phyloP scores from a whole-genome alignment of 2,329 filamentous ascomycete species.

The Metarhizium robertsii region DNA sequence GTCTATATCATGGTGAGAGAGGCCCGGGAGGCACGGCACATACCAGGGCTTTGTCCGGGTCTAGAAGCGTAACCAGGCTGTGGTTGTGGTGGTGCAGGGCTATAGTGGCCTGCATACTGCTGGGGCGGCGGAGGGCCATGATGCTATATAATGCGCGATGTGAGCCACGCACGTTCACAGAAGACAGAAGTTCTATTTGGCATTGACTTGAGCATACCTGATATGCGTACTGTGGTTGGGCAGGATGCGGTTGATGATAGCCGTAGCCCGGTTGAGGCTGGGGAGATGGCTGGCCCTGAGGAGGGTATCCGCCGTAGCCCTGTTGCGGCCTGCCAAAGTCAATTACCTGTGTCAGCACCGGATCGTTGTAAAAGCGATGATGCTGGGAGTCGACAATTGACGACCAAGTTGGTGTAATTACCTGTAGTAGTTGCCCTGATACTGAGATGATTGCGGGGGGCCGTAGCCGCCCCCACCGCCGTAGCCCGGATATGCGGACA shows the following conservation, averaged over 20 bases:
- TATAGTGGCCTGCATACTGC: conserved; percentile 21
- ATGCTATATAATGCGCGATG: conserved; percentile 5
- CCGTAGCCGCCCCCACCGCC: background rate
- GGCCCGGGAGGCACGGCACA: background rate
- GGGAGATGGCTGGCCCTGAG: conserved; percentile 35
- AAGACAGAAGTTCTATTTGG: background rate
- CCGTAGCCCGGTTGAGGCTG: conserved; percentile 41
- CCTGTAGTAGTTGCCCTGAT: conserved; percentile 22
- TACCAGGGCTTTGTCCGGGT: conserved; percentile 32
- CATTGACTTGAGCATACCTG: conserved; percentile 13
- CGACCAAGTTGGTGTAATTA: background rate
- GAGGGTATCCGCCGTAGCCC: conserved; percentile 30
- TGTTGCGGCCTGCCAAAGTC: conserved; percentile 6
- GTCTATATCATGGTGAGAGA: background rate
- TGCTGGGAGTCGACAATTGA: background rate
- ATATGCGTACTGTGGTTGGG: conserved; percentile 31
- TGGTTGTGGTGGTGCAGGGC: conserved; percentile 26
- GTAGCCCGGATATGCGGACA: conserved; percentile 57
- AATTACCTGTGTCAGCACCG: background rate
- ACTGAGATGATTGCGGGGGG: conserved; percentile 25
- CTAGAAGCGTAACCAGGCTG: conserved; percentile 38
- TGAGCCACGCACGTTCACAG: background rate
- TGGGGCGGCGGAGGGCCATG: conserved; percentile 24
- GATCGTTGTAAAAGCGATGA: background rate
- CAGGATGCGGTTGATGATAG: conserved; percentile 28